Percentiles rank a stretch among this genome's conserved stretches.
Conservation (phyloP, 306 rosid genomes). For the Quillaja saponaria region DNA sequence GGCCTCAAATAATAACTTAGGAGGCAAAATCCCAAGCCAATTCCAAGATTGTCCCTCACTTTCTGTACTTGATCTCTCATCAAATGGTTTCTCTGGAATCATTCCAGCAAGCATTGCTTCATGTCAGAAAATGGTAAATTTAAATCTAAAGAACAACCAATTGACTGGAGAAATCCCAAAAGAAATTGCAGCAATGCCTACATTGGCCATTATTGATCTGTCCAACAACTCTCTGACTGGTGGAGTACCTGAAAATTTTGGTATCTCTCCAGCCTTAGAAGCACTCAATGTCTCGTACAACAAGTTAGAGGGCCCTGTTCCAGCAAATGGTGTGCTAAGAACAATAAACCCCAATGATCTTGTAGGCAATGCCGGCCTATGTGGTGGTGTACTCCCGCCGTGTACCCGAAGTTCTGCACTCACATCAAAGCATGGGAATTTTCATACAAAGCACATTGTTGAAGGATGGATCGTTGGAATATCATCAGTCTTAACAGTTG, state of each 20-base stretch:
- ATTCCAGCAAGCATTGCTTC: conserved; percentile 85
- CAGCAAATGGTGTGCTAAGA: conserved; percentile 72
- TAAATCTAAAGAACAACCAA: conserved; percentile 82
- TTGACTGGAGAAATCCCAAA: conserved; percentile 77
- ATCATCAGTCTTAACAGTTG: conserved; percentile 53
- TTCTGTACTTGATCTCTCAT: conserved; percentile 77
- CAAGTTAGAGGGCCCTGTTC: conserved; percentile 80
- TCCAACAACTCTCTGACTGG: conserved; percentile 92
- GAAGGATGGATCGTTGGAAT: conserved; percentile 73
- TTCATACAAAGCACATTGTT: conserved; percentile 53
- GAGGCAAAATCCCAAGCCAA: conserved; percentile 76
- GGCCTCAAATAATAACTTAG: conserved; percentile 68
- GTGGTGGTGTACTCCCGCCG: conserved; percentile 74
- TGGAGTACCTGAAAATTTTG: conserved; percentile 75
- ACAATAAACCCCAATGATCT: conserved; percentile 81
- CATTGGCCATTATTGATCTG: conserved; percentile 82
- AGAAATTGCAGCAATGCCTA: conserved; percentile 67
- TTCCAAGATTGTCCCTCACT: conserved; percentile 92
- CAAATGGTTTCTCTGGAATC: conserved; percentile 66
- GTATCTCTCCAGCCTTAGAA: conserved; percentile 88
- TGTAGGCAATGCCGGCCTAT: conserved; percentile 71
- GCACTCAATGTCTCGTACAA: conserved; percentile 78
- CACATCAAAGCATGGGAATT: conserved; percentile 42
- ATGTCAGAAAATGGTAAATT: conserved; percentile 75
- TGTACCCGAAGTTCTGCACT: conserved; percentile 50